Evolutionary conservation across 2,329 filamentous ascomycete genomes (phyloP), one percentile per base, ranked within the genome.

Genomic region (Trichophyton simii): DNA sequence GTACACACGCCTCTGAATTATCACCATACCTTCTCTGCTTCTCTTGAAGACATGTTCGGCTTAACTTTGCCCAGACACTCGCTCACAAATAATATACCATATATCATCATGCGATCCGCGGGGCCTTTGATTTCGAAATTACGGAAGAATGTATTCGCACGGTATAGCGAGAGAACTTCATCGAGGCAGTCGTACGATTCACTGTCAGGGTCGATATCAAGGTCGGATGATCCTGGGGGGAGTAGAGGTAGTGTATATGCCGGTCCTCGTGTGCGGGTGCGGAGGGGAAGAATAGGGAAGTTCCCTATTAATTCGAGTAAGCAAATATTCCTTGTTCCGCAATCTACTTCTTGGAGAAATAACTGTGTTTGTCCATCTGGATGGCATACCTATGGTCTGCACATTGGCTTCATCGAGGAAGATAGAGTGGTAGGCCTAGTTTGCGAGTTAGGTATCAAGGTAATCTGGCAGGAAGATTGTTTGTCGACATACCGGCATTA

Each of bases 41-140:
- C 85, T 67, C 84, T 82, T 63, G 83, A 77, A 50, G 75, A 77
- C 77, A 89, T 87, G 52, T 75, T 78, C 11, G 90, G 87, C 78
- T 87, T 89, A 72, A 97, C 91, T 82, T 94, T 95, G 69, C 82
- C 80, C 72, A 99, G 78, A 69, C 90, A 91, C 75, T 97, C 91
- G 76, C 87, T 92, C 70, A 97, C 83, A 76, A 92, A 97, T 72
- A 95, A 82, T 73, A 96, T 99, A 65, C 92, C 92, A 78, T 99
- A 99, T 71, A 97, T 91, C 67, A 99, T 82, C 71, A 97, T 85
- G 46, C 94, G 84, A 77, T 99, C 94, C 62, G 94, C 92, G 28
- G 90, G 88, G 13, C 94, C 94, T 77, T 96, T 92, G 79, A 97
- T 95, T 81, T 97, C 94, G 71, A 99, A 99, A 82, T 97, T 99